phyloP scores from a whole-genome alignment of 805 yeast species.

The Sporopachydermia quercuum region DNA sequence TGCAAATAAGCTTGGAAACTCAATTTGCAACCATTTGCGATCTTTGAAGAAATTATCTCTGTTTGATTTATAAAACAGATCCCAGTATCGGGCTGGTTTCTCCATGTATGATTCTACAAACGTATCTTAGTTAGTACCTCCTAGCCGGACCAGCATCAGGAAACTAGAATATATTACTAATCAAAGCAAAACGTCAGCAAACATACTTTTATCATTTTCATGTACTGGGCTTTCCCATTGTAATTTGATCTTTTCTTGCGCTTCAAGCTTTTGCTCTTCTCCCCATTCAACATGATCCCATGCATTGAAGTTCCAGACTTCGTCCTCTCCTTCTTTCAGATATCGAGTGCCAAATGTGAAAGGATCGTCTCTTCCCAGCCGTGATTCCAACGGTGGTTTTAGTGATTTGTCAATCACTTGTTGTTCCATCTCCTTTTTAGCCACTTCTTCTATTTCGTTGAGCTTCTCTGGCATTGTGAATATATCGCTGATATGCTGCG shows the following conservation, averaged over 20 bases:
- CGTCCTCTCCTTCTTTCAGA: conserved; percentile 51
- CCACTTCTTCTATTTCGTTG: not conserved
- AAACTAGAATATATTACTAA: not conserved
- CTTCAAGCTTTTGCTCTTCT: conserved; percentile 66
- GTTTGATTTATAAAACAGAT: conserved; percentile 80
- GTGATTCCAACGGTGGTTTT: conserved; percentile 34
- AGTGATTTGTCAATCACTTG: not conserved
- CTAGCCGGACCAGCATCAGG: too few species aligned
- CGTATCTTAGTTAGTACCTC: too few species aligned
- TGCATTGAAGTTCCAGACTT: conserved; percentile 84
- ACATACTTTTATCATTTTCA: conserved; percentile 54
- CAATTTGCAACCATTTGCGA: conserved; percentile 89
- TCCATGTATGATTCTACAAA: conserved; percentile 42
- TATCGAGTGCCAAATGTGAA: conserved; percentile 84
- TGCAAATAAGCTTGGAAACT: conserved; percentile 74
- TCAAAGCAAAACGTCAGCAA: not conserved
- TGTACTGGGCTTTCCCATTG: conserved; percentile 78
- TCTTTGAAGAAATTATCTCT: conserved; percentile 91
- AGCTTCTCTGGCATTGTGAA: too few species aligned
- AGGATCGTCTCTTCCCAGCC: conserved; percentile 78
- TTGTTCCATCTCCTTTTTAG: not conserved
- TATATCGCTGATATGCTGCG: too few species aligned
- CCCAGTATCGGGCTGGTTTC: conserved; percentile 93
- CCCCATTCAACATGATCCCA: conserved; percentile 98
- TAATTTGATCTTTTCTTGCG: conserved; percentile 54